Conservation (phyloP, 352 stramenopile genomes). For the Phytophthora fragariaefolia region DNA sequence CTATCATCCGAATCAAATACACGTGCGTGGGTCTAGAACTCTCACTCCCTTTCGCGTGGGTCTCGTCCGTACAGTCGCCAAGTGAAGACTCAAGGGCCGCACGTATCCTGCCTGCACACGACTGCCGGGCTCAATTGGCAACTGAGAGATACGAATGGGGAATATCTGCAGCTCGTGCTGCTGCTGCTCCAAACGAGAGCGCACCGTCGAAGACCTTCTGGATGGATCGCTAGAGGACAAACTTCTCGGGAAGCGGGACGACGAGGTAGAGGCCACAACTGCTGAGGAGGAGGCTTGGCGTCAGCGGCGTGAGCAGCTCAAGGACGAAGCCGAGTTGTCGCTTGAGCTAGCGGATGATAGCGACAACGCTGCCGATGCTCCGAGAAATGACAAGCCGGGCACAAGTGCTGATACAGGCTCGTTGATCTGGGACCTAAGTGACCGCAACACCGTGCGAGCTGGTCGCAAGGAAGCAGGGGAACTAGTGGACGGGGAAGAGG, state of each 20-base stretch:
- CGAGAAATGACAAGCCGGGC: not conserved
- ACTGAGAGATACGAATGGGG: constrained; percentile 37
- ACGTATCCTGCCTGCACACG: constrained; percentile 11
- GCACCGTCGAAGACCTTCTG: constrained; percentile 40
- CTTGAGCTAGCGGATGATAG: constrained; percentile 20
- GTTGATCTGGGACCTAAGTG: constrained; percentile 32
- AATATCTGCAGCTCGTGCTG: constrained; percentile 46
- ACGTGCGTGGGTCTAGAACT: not conserved
- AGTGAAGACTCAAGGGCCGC: constrained; percentile 28
- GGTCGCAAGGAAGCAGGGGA: constrained; percentile 25
- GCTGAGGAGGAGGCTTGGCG: constrained; percentile 43
- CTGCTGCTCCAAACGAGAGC: constrained; percentile 49
- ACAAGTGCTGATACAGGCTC: constrained; percentile 3
- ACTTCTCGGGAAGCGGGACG: constrained; percentile 47
- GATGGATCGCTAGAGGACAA: constrained; percentile 63
- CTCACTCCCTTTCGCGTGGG: not conserved
- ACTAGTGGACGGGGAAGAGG: constrained; percentile 38
- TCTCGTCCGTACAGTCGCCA: constrained; percentile 1
- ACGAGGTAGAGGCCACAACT: constrained; percentile 28
- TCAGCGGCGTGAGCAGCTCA: constrained; percentile 31
- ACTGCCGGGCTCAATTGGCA: constrained; percentile 6
- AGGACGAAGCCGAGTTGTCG: constrained; percentile 36
- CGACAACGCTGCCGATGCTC: constrained; percentile 1
- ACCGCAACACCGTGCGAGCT: constrained; percentile 25
- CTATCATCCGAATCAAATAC: constrained; percentile 10